Evolutionary conservation across 306 rosid genomes (phyloP), one percentile per base, ranked within the genome.

Genomic region (Myrica gale): DNA sequence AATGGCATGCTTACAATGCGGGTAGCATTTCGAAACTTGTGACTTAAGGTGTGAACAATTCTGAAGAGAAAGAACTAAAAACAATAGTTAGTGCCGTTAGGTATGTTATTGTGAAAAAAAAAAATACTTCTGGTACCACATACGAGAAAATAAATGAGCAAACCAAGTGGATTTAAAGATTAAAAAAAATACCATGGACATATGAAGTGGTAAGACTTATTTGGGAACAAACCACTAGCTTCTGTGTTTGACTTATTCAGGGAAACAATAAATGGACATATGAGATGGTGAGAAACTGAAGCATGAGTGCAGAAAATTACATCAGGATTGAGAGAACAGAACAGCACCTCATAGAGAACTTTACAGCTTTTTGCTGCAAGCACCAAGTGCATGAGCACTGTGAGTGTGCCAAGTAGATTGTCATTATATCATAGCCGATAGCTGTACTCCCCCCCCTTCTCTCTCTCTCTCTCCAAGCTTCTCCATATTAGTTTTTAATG

Each of bases 1-100:
- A 95, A 82, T 67, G 96, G 88, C 19, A 85, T 39, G 15, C 85
- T 88, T 82, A 95, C 89, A 58, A 85, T 63, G 69, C 78, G 32
- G 56, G 98, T 95, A 74, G 98, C 98, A 51, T 85, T 84, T 63
- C 97, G 88, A 65, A 95, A 95, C 74, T 95, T 90, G 88, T 92
- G 97, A 83, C 85, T 89, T 85, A 92, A 74, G 79, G 93, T 95
- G 76, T 95, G 97, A 76, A 95, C 98, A 82, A 90, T 83, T 85
- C 98, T 95, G 91, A 78, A 86, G 79, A 78, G 69, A 76, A 76
- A 68, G 78, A 65, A 68, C 7, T 42, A 51, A 76, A 61, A 74
- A 62, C 7, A 70, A 50, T 13, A 9, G 13, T 57, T 32, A 67
- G 47, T 72, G 73, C 76, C 75, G 17, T 61, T 60, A 44, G 55